Evolutionary conservation across 371 early-diverging fungal genomes (phyloP).

Genomic region (Actinomucor elegans): DNA sequence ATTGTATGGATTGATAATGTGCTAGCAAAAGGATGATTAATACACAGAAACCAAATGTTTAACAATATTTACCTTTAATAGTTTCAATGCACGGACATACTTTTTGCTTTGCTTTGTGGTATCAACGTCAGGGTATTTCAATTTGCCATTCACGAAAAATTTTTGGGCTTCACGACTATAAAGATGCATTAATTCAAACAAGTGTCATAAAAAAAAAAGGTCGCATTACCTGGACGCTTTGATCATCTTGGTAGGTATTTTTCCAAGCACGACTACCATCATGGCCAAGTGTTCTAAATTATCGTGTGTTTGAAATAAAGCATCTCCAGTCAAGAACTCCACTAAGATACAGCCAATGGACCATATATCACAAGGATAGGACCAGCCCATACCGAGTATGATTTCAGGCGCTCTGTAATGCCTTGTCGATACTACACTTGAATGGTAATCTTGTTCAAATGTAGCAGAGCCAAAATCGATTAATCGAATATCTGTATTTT

Average conservation of each 20-base stretch:
- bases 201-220: not conserved
- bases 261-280: constrained; percentile 70
- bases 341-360: constrained; percentile 95
- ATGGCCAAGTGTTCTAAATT: constrained; percentile 77
- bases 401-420: constrained; percentile 98
- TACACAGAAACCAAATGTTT: not conserved
- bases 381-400: constrained; percentile 90
- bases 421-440: constrained; percentile 85
- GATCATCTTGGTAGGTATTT: constrained; percentile 20
- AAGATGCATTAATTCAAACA: not conserved
- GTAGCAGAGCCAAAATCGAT: constrained; percentile 98
- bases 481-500: constrained; percentile 77
- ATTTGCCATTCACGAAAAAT: constrained; percentile 55
- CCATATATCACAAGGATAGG: constrained; percentile 97
- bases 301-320: constrained; percentile 92
- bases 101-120: constrained; percentile 66
- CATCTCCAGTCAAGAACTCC: constrained; percentile 93
- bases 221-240: constrained; percentile 20
- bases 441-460: constrained; percentile 92
- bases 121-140: constrained; percentile 68
- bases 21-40: constrained; percentile 14
- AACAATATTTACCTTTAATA: constrained; percentile 49
- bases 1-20: constrained; percentile 35
- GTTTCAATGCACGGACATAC: constrained; percentile 64
- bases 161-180: constrained; percentile 54